phyloP scores from a whole-genome alignment of 306 rosid genomes.

The Inga leiocalycina region DNA sequence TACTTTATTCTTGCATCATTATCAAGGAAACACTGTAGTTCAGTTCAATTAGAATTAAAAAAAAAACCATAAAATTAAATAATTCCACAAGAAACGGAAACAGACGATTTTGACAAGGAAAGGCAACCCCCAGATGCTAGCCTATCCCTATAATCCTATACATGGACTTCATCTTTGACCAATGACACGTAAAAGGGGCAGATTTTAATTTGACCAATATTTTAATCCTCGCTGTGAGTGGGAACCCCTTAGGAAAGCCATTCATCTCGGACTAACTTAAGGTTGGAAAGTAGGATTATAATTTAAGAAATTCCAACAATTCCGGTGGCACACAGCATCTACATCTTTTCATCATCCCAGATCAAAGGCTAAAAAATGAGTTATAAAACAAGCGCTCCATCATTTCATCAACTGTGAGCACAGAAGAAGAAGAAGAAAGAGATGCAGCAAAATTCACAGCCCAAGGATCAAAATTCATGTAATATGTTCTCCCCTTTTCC shows the following conservation, averaged over 20 bases:
- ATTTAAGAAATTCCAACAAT: constrained; percentile 9
- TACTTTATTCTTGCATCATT: not conserved
- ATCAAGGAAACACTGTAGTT: not conserved
- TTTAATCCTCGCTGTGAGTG: not conserved
- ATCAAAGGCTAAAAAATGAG: constrained; percentile 14
- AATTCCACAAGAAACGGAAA: not conserved
- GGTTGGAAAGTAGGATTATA: not conserved
- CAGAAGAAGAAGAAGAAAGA: not conserved
- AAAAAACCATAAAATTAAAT: not conserved
- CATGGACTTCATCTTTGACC: not conserved
- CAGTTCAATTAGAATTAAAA: not conserved
- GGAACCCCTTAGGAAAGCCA: not conserved
- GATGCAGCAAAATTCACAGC: not conserved
- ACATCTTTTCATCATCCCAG: not conserved
- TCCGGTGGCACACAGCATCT: not conserved
- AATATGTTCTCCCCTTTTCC: not conserved
- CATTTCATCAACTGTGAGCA: not conserved
- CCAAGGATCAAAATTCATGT: not conserved
- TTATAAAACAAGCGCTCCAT: not conserved
- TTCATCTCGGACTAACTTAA: not conserved
- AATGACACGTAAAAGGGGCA: not conserved
- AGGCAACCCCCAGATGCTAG: not conserved
- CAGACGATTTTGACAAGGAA: not conserved
- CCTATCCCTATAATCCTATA: not conserved
- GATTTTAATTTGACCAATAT: not conserved